Evolutionary conservation across 1,139 yeast species (phyloP), one percentile per base, ranked within the genome.

Genomic region (Scheffersomyces titani): DNA sequence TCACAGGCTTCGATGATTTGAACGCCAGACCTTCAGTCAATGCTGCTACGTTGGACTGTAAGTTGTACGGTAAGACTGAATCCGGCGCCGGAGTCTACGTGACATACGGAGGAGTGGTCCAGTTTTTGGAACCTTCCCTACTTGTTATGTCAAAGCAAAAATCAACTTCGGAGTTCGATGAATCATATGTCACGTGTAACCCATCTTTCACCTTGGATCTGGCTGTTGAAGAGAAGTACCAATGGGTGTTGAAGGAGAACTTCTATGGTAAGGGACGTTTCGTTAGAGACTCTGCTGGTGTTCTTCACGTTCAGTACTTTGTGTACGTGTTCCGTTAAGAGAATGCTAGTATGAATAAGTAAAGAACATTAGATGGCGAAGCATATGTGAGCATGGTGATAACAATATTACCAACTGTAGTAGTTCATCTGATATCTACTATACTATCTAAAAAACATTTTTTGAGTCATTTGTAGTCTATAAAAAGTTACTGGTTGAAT

Each of bases 191-290:
- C 55, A 77, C 84, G 19, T 72, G 73, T 62, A 79, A 73, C 65
- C 85, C 87, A 44, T 65, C 60, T n/a, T 72, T 83, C 59, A 62
- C 61, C 51, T 66, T 83, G 48, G 83, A 77, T 60, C 73, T 72
- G 19, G 65, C 66, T 9, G 75, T 73, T 47, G 81, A 74, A 52
- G 75, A 70, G 9, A 78, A 77, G 63, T 81, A 76, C 67, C 64
- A 72, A 54, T 85, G 89, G 89, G 77, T 78, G 18, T 61, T 71
- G 50, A 66, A 70, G 52, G 78, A 78, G 62, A 80, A 75, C 58
- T 72, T 84, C 53, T 51, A 82, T 48, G 88, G 87, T 47, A 81
- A 78, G 65, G 88, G 89, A 47, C 75, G 87, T 60, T 84, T 84
- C 62, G 66, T 80, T 48, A 77, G 85, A 66, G 81, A 77, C 57